Conservation (phyloP, 2,329 filamentous ascomycete genomes). For the Colletotrichum musicola region DNA sequence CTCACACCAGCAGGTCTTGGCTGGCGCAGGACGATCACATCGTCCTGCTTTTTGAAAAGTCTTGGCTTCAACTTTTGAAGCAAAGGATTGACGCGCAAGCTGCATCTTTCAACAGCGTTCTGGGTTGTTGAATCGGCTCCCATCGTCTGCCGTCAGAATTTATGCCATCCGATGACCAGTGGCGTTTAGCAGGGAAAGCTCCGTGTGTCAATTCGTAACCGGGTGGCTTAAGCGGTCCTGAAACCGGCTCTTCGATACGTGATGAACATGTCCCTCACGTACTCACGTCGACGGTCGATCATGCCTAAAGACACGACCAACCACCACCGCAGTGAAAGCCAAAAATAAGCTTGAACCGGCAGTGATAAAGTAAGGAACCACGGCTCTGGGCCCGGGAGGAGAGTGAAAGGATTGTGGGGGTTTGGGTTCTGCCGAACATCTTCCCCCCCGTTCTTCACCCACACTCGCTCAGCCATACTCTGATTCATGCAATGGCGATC, state of each 20-base stretch:
- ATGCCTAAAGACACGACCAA: background rate
- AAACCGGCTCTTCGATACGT: constrained; percentile 6
- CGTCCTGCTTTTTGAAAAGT: background rate
- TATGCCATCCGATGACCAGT: background rate
- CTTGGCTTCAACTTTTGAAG: background rate
- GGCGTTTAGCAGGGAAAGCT: background rate
- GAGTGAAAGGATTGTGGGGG: constrained; percentile 7
- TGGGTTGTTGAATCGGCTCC: no score
- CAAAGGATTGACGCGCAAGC: no score
- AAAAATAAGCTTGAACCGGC: constrained; percentile 15
- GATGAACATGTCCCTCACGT: background rate
- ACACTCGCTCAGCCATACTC: no score
- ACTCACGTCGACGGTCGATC: background rate
- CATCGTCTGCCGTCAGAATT: no score
- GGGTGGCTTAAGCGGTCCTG: background rate
- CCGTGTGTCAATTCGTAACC: constrained; percentile 16
- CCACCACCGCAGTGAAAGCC: no score
- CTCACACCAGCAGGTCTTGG: constrained; percentile 20
- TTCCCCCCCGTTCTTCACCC: no score
- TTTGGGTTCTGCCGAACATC: constrained; percentile 1
- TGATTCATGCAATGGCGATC: no score
- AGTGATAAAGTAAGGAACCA: background rate
- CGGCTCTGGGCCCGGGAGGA: constrained; percentile 16
- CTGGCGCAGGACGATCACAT: background rate
- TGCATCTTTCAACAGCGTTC: no score